Evolutionary conservation across 768 basidiomycete species (phyloP).

Genomic region (Rhodotorula sphaerocarpa): DNA sequence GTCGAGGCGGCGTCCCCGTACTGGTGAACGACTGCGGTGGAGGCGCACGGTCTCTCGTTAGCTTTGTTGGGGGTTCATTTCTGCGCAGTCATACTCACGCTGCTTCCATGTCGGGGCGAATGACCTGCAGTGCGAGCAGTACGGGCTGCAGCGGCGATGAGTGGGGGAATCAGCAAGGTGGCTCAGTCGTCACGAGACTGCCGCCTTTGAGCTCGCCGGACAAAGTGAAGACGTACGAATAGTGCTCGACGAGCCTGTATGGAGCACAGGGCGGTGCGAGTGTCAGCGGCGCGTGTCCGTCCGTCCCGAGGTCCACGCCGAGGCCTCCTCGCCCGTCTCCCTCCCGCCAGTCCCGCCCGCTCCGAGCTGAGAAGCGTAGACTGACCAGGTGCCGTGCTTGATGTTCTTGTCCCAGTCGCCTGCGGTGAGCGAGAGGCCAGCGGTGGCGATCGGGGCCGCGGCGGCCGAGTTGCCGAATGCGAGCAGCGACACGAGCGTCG

Average conservation of each 20-base stretch:
- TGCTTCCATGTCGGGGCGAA: conserved; percentile 39
- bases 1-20: conserved; percentile 8
- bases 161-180: background rate
- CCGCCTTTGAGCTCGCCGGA: too few relatives aligned
- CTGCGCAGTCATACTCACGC: too few relatives aligned
- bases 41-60: background rate
- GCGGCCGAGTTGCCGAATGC: background rate
- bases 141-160: conserved; percentile 15
- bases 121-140: conserved; percentile 30
- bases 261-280: background rate
- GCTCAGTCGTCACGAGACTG: too few relatives aligned
- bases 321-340: too few relatives aligned
- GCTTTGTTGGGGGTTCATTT: too few relatives aligned
- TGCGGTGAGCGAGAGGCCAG: conserved; percentile 4
- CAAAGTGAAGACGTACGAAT: conserved; percentile 13
- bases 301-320: too few relatives aligned
- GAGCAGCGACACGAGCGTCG: too few relatives aligned
- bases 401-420: conserved; percentile 2
- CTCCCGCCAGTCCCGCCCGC: too few relatives aligned
- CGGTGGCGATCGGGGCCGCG: conserved; percentile 12
- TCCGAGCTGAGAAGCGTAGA: background rate
- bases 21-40: conserved; percentile 22
- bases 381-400: conserved; percentile 1
- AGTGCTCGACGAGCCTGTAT: conserved; percentile 31
- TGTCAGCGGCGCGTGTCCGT: background rate